Conservation (phyloP, 148 eudicot species). For the Fagopyrum esculentum region DNA sequence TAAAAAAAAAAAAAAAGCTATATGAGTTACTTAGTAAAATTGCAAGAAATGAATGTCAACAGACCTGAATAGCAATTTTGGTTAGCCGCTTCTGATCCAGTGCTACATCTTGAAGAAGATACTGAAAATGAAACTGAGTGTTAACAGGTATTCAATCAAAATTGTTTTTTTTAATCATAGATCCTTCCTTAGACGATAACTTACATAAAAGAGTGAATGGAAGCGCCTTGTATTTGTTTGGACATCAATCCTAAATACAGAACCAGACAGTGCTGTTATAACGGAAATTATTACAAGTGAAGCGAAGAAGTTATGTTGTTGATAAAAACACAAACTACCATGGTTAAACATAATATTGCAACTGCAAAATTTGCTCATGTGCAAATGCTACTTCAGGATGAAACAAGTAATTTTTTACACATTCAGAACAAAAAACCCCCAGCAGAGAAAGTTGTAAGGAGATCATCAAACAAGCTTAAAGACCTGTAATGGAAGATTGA, state of each 20-base stretch:
- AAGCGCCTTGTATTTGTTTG: constrained; percentile 82
- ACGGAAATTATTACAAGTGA: neutral
- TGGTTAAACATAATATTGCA: neutral
- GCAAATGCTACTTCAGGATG: neutral
- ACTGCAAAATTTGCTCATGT: neutral
- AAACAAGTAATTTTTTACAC: neutral
- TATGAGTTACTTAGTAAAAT: neutral
- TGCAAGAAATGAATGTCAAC: neutral
- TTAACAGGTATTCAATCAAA: neutral
- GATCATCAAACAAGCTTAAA: too few relatives aligned
- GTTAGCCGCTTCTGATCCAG: constrained; percentile 47
- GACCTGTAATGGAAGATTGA: neutral
- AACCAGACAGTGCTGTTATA: neutral
- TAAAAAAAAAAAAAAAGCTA: neutral
- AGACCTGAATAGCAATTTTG: constrained; percentile 80
- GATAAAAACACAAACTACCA: neutral
- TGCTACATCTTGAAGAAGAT: constrained; percentile 79
- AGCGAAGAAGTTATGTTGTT: neutral
- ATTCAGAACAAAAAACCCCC: neutral
- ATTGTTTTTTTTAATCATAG: neutral
- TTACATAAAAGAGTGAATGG: constrained; percentile 70
- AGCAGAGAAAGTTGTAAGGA: neutral
- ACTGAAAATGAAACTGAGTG: constrained; percentile 31
- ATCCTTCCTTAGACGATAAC: constrained; percentile 6
- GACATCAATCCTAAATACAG: constrained; percentile 65